phyloP scores from a whole-genome alignment of 768 basidiomycete genomes.

The Leucocoprinus birnbaumii region DNA sequence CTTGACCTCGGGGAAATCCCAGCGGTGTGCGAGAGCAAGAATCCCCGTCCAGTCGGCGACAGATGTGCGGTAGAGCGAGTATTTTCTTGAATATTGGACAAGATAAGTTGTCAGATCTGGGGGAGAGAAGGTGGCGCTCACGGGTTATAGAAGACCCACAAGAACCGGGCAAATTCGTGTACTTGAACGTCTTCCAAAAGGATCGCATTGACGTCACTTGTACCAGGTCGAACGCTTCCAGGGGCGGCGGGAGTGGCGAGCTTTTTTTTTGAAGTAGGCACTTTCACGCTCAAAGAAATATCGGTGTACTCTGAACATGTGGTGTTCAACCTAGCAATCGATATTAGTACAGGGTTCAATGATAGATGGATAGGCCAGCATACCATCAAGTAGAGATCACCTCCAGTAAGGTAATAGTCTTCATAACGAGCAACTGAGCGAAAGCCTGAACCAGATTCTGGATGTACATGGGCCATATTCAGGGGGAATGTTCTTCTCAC shows the following conservation, averaged over 20 bases:
- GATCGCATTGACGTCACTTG: slow-evolving; percentile 38
- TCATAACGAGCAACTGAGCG: slow-evolving; percentile 23
- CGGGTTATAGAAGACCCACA: slow-evolving; percentile 60
- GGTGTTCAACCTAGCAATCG: slow-evolving; percentile 48
- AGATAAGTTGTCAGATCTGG: neutral
- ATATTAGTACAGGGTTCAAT: neutral
- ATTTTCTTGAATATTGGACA: slow-evolving; percentile 39
- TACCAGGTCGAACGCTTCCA: slow-evolving; percentile 30
- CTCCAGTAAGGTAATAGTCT: slow-evolving; percentile 51
- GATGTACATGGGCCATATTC: neutral
- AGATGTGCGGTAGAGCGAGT: slow-evolving; percentile 50
- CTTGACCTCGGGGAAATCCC: slow-evolving; percentile 54
- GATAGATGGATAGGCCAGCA: slow-evolving; percentile 18
- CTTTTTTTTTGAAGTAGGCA: slow-evolving; percentile 35
- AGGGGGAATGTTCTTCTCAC: slow-evolving; percentile 14
- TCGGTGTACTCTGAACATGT: slow-evolving; percentile 54
- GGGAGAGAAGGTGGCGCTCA: slow-evolving; percentile 20
- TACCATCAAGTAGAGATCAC: slow-evolving; percentile 54
- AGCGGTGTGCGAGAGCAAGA: slow-evolving; percentile 48
- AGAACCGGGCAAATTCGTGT: slow-evolving; percentile 40
- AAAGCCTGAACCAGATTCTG: slow-evolving; percentile 20
- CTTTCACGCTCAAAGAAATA: slow-evolving; percentile 69
- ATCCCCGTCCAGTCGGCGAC: slow-evolving; percentile 54
- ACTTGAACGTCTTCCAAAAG: slow-evolving; percentile 33
- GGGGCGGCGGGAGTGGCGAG: slow-evolving; percentile 28